Conservation (phyloP, 306 rosid genomes). For the Castanospermum australe region DNA sequence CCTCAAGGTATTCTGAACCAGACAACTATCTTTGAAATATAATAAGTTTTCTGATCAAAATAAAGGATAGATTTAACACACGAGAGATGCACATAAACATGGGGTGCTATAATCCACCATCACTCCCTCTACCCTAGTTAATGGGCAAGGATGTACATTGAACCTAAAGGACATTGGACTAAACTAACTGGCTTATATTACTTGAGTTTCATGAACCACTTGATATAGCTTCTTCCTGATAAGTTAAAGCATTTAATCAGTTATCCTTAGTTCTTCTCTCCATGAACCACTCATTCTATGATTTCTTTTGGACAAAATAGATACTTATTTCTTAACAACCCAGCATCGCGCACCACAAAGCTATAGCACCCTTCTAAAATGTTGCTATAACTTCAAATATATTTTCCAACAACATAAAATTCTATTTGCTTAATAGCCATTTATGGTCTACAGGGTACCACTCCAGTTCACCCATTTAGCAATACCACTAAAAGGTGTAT, state of each 20-base stretch:
- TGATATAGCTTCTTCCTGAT: neutral
- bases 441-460: too few species aligned
- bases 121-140: neutral
- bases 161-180: neutral
- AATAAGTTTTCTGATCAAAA: neutral
- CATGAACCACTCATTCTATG: too few species aligned
- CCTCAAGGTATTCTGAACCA: slow-evolving; percentile 7
- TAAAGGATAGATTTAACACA: neutral
- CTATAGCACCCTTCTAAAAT: too few species aligned
- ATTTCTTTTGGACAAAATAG: too few species aligned
- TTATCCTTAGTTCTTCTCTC: neutral
- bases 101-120: slow-evolving; percentile 7
- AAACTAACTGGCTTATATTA: neutral
- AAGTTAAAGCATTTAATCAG: slow-evolving; percentile 3
- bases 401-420: too few species aligned
- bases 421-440: too few species aligned
- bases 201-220: neutral
- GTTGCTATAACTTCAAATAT: too few species aligned
- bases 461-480: too few species aligned
- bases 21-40: neutral
- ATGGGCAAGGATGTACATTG: neutral
- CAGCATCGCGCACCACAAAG: too few species aligned
- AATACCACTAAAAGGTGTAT: too few species aligned
- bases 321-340: too few species aligned
- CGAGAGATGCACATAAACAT: neutral